Conservation (phyloP, 768 basidiomycete species). For the Tricholoma sp. region DNA sequence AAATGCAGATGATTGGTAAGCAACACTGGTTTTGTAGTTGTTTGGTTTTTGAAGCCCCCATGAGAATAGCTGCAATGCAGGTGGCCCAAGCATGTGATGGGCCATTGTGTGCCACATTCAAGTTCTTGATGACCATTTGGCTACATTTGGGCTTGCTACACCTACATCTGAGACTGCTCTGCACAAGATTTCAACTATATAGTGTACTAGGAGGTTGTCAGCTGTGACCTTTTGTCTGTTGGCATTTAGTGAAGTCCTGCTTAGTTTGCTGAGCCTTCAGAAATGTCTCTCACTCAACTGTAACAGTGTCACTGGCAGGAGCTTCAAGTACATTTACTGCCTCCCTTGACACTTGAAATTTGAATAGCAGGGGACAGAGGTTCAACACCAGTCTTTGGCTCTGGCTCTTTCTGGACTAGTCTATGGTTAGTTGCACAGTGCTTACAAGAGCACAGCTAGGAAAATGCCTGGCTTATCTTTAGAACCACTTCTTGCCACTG, state of each 20-base stretch:
- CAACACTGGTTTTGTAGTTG: too few relatives aligned
- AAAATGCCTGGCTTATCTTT: not conserved
- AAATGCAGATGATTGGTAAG: too few relatives aligned
- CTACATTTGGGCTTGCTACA: not conserved
- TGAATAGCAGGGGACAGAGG: not conserved
- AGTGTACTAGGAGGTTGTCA: conserved; percentile 4
- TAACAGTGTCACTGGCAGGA: not conserved
- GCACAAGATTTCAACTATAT: not conserved
- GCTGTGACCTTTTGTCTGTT: not conserved
- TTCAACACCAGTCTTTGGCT: conserved; percentile 6
- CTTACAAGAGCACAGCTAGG: not conserved
- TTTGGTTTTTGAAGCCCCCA: not conserved
- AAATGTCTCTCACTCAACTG: conserved; percentile 4
- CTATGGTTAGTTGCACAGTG: not conserved
- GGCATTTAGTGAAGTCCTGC: conserved; percentile 6
- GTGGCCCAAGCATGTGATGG: too few relatives aligned
- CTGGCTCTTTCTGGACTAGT: not conserved
- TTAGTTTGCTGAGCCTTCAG: conserved; percentile 3
- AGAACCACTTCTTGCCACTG: not conserved
- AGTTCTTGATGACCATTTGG: not conserved
- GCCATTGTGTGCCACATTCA: not conserved
- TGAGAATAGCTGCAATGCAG: not conserved
- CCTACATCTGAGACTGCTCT: not conserved
- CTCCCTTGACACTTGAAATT: conserved; percentile 1
- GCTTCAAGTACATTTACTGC: not conserved